Base-by-base conservation (phyloP, 768 basidiomycete genomes). In the Lentinula lateritia region DNA sequence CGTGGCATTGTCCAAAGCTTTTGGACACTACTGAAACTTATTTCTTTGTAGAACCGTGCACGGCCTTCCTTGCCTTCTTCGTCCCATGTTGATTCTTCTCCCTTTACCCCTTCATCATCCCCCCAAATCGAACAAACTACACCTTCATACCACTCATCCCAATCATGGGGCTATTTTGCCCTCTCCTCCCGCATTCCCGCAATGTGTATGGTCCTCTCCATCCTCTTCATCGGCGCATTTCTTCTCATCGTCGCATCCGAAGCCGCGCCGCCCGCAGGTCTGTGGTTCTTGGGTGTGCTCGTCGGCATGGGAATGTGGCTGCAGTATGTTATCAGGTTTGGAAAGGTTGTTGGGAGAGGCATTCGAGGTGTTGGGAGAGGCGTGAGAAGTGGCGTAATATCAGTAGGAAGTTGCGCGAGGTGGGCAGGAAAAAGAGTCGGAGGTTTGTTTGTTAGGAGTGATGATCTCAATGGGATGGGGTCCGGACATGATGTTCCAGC, bases 291-390 rank as follows among this genome's bases (percentile, higher is more conserved):
- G 1, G 89, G 89, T 0, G 36, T 85, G 0, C 67, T 88, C 9
- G 73, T 90, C 74, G 80, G 78, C 6, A 72, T 89, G 50, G 89
- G 90, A 72, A 90, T 87, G 71, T 73, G 89, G 18, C 80, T 87
- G 18, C 88, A 77, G 10, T 64, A 76, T 5, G 68, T 69, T 0
- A 65, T 58, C 18, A 63, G 36, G n/a, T 46, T 45, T 28, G 70
- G 67, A 3, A 66, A 66, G 56, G 68, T 65, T 12, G 64, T 69
- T 10, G 66, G 66, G 12, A 50, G 66, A 50, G 57, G 61, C 8
- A 66, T 74, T 16, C 59, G 65, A 42, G 61, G 56, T 9, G 70
- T 65, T 5, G 70, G 71, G 52, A 50, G 56, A 46, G 61, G 63
- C 16, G 64, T 69, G 52, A 35, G 50, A 13, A 60, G 23, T 35